A percentile compares a stretch with the other conserved stretches of the same genome.
phyloP scores from a whole-genome alignment of 305 asterid species.

The Salvia sclarea region DNA sequence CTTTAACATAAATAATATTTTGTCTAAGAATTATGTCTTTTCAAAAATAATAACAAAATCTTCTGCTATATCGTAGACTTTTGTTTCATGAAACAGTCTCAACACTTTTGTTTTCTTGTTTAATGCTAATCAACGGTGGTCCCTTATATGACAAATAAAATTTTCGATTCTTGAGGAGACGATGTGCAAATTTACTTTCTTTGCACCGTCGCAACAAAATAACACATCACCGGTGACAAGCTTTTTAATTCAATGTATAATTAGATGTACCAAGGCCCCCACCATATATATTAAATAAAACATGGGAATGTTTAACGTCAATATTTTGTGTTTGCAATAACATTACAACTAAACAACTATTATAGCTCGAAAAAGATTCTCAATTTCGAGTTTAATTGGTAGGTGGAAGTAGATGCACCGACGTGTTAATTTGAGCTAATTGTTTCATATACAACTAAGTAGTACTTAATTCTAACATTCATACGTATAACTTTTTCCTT shows the following conservation, averaged over 20 bases:
- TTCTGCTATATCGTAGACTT: too few relatives aligned
- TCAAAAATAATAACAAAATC: too few relatives aligned
- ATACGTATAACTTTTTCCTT: not conserved
- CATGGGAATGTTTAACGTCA: not conserved
- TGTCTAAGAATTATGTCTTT: too few relatives aligned
- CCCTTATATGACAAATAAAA: not conserved
- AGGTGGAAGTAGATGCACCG: conserved; percentile 41
- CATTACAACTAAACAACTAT: conserved; percentile 1
- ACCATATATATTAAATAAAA: not conserved
- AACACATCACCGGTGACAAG: not conserved
- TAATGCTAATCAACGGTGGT: not conserved
- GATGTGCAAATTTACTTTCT: not conserved
- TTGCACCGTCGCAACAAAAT: not conserved
- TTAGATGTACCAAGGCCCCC: not conserved
- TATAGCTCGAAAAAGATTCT: not conserved
- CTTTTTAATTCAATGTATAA: not conserved
- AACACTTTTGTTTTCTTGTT: not conserved
- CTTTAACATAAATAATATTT: too few relatives aligned
- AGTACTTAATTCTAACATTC: conserved; percentile 6
- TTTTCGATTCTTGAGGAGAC: not conserved
- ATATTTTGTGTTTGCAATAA: not conserved
- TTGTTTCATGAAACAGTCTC: not conserved
- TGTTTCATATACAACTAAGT: conserved; percentile 10
- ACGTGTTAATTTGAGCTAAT: conserved; percentile 30
- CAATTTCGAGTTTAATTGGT: conserved; percentile 19